A percentile compares a stretch with the other conserved stretches of the same genome.
These are phyloP conservation scores for Coprinellus micaceus DNA, from an alignment of 768 basidiomycete genomes.

Conservation along the genomic window DNA sequence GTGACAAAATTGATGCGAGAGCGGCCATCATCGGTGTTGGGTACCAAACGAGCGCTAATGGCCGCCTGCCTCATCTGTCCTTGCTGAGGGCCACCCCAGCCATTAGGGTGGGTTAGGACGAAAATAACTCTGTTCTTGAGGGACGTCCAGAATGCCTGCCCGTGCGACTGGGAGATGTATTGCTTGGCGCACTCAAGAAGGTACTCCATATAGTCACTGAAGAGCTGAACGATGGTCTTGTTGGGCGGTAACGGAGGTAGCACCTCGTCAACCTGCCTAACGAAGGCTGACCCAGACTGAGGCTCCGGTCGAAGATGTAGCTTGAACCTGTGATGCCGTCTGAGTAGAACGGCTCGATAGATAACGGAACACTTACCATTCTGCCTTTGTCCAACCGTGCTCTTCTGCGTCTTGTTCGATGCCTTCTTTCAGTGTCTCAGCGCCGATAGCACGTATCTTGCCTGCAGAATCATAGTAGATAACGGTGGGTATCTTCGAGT, in stretches of 20 bases:
- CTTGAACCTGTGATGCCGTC: slow-evolving; percentile 11
- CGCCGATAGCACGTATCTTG: too few species aligned
- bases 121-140: slow-evolving; percentile 33
- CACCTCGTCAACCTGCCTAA: not conserved
- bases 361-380: slow-evolving; percentile 29
- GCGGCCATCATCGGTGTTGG: slow-evolving; percentile 24
- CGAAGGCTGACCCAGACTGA: not conserved
- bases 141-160: slow-evolving; percentile 20
- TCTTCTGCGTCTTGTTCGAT: too few species aligned
- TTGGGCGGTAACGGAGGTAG: not conserved
- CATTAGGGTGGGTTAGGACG: slow-evolving; percentile 53
- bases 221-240: slow-evolving; percentile 32
- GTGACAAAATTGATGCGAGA: slow-evolving; percentile 45
- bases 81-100: slow-evolving; percentile 53
- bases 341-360: not conserved
- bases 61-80: slow-evolving; percentile 45
- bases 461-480: too few species aligned
- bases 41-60: slow-evolving; percentile 40
- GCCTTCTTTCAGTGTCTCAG: too few species aligned
- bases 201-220: slow-evolving; percentile 40
- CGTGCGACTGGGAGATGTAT: slow-evolving; percentile 37
- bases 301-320: too few species aligned
- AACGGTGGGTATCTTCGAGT: not conserved
- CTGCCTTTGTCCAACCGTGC: slow-evolving; percentile 30
- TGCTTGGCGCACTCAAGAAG: slow-evolving; percentile 31